Conservation (phyloP, 352 stramenopile species). For the Globisporangium okanoganense region DNA sequence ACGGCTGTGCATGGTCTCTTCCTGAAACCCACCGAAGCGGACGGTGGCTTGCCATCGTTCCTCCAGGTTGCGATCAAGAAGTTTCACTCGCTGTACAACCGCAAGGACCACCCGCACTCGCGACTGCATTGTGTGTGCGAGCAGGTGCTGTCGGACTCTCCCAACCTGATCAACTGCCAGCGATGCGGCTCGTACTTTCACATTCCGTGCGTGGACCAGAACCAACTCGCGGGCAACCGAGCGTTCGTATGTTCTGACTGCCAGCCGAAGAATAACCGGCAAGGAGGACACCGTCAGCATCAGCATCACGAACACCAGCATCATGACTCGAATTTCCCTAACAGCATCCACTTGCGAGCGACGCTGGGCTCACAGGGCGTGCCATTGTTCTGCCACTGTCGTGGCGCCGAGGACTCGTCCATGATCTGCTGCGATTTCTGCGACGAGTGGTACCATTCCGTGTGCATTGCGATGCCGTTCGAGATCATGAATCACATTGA, state of each 20-base stretch:
- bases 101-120: slow-evolving; percentile 20
- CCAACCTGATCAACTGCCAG: slow-evolving; percentile 43
- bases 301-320: neutral
- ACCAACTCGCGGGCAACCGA: neutral
- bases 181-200: slow-evolving; percentile 57
- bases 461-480: slow-evolving; percentile 59
- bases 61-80: slow-evolving; percentile 40
- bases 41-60: slow-evolving; percentile 37
- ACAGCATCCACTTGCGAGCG: slow-evolving; percentile 12
- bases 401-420: slow-evolving; percentile 49
- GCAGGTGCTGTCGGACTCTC: slow-evolving; percentile 55
- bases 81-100: slow-evolving; percentile 12
- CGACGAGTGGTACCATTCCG: slow-evolving; percentile 83
- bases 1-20: slow-evolving; percentile 50
- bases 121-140: slow-evolving; percentile 65
- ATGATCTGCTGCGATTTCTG: slow-evolving; percentile 89
- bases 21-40: slow-evolving; percentile 35
- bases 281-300: slow-evolving; percentile 1
- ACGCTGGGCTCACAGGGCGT: slow-evolving; percentile 19
- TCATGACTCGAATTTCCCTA: slow-evolving; percentile 1
- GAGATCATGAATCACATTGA: slow-evolving; percentile 59
- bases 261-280: slow-evolving; percentile 5
- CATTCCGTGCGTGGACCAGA: slow-evolving; percentile 39
- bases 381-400: slow-evolving; percentile 70
- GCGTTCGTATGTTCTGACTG: slow-evolving; percentile 25